Percentiles rank a stretch among this genome's conserved stretches.
These are phyloP conservation scores for Phytophthora agathidicida DNA, from an alignment of 352 stramenopile species.

Conservation along the genomic window DNA sequence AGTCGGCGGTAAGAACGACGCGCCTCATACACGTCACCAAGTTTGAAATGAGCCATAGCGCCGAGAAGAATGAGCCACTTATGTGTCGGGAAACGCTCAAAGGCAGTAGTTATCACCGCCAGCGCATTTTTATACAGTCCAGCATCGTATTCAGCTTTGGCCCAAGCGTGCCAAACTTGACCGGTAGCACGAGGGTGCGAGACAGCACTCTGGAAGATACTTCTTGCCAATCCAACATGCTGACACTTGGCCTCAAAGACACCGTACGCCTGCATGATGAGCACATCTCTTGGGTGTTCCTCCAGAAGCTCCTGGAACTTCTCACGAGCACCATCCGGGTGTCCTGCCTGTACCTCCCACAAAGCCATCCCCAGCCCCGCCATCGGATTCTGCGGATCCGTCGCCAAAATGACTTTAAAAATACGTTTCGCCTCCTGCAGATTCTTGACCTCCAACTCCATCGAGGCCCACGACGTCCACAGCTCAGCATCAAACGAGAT, in stretches of 20 bases:
- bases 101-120: constrained; percentile 67
- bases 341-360: constrained; percentile 65
- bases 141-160: constrained; percentile 81
- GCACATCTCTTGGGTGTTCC: constrained; percentile 66
- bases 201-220: constrained; percentile 64
- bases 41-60: constrained; percentile 80
- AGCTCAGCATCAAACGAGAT: constrained; percentile 75
- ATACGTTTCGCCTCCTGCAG: constrained; percentile 77
- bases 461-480: constrained; percentile 87
- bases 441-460: constrained; percentile 84
- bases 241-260: constrained; percentile 81
- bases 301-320: constrained; percentile 60
- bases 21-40: constrained; percentile 79
- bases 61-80: constrained; percentile 84
- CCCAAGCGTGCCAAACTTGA: constrained; percentile 89
- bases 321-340: constrained; percentile 59
- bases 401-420: constrained; percentile 84
- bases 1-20: constrained; percentile 72
- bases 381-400: constrained; percentile 68
- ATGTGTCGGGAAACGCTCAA: constrained; percentile 74
- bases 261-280: constrained; percentile 75
- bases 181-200: constrained; percentile 58
- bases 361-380: constrained; percentile 78
- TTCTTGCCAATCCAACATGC: constrained; percentile 65
- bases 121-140: constrained; percentile 79